phyloP scores from a whole-genome alignment of 495 filamentous ascomycete genomes.

The Aspergillus saccharolyticus region DNA sequence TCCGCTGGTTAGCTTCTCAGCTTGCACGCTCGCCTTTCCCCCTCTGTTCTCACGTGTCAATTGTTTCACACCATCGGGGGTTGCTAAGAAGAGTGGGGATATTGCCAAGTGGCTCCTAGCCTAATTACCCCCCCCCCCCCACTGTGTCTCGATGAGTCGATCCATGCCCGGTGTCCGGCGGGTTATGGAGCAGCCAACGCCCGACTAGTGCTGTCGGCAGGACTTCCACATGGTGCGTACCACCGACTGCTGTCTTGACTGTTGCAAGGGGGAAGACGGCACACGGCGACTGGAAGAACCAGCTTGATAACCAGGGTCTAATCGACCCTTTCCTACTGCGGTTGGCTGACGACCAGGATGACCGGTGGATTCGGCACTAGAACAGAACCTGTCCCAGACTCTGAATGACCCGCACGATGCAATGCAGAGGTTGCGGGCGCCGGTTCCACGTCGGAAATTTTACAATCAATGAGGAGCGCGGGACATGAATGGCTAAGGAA shows the following conservation, averaged over 20 bases:
- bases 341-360: conserved; percentile 17
- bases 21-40: neutral
- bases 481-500: neutral
- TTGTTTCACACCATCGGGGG: neutral
- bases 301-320: conserved; percentile 19
- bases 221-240: conserved; percentile 21
- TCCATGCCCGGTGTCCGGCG: conserved; percentile 22
- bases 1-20: neutral
- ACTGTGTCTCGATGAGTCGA: conserved; percentile 8
- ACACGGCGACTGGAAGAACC: conserved; percentile 14
- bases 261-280: conserved; percentile 7
- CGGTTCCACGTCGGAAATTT: conserved; percentile 22
- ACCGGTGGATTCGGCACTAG: conserved; percentile 17
- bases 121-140: conserved; percentile 7
- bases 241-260: conserved; percentile 10
- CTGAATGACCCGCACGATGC: conserved; percentile 19
- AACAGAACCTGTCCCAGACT: conserved; percentile 16
- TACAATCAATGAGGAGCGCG: conserved; percentile 9
- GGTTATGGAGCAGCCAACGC: conserved; percentile 23
- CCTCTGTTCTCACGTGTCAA: neutral
- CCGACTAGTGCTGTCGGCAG: conserved; percentile 21
- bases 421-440: conserved; percentile 15
- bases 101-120: conserved; percentile 17
- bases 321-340: conserved; percentile 17
- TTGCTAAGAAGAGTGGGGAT: conserved; percentile 10